Conservation (phyloP, 2,329 filamentous ascomycete species). For the Diaporthe ilicicola region DNA sequence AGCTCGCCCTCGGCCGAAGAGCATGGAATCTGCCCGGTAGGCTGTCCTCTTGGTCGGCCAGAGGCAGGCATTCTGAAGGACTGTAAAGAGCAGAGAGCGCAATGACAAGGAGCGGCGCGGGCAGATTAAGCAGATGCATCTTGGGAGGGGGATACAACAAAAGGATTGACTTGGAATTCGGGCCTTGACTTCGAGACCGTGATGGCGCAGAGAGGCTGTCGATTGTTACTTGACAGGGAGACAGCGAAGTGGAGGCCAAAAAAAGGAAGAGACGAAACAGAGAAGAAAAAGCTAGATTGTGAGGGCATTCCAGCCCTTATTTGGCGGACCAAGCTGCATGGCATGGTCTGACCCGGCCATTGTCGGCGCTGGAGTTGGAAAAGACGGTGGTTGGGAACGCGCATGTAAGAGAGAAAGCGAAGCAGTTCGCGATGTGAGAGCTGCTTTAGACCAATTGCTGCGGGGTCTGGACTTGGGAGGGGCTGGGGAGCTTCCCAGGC, state of each 20-base stretch:
- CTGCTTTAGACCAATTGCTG: not conserved
- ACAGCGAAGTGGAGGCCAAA: conserved; percentile 10
- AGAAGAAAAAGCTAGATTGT: not conserved
- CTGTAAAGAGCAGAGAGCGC: conserved; percentile 19
- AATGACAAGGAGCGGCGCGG: conserved; percentile 26
- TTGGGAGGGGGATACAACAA: not conserved
- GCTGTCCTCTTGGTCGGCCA: not conserved
- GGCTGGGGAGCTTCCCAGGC: conserved; percentile 15
- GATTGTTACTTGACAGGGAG: conserved; percentile 20
- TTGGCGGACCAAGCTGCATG: not conserved
- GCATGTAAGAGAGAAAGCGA: conserved; percentile 2
- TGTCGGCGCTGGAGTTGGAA: conserved; percentile 4
- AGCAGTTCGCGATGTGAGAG: conserved; percentile 6
- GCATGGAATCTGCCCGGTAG: conserved; percentile 17
- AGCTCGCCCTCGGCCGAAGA: conserved; percentile 25
- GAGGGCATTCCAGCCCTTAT: conserved; percentile 18
- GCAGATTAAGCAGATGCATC: conserved; percentile 24
- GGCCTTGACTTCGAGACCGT: conserved; percentile 14
- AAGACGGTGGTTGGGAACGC: conserved; percentile 30
- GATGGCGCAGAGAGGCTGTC: not conserved
- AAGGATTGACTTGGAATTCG: conserved; percentile 18
- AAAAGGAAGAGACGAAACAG: not conserved
- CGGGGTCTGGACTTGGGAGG: conserved; percentile 18
- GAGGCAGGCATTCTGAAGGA: conserved; percentile 19
- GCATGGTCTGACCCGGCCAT: not conserved